Evolutionary conservation across 108 stramenopile species (phyloP).

Genomic region (Aureococcus anophagefferens): DNA sequence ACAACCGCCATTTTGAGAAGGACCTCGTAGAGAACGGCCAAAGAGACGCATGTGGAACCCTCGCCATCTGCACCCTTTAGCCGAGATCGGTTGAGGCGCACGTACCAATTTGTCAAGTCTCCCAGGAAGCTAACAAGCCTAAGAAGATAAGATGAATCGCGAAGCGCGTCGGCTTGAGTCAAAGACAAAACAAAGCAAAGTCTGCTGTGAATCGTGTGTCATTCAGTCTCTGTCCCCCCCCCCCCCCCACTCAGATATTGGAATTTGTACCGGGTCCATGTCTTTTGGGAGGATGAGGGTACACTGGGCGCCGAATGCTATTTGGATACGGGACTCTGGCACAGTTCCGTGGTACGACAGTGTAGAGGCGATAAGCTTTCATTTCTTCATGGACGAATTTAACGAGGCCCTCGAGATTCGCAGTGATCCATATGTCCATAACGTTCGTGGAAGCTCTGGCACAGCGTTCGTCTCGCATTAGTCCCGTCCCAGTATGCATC

Average conservation of each 20-base stretch:
- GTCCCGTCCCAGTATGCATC: slow-evolving; percentile 8
- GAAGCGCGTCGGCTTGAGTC: too few relatives aligned
- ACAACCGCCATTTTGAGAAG: slow-evolving; percentile 78
- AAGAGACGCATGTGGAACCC: slow-evolving; percentile 63
- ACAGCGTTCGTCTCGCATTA: slow-evolving; percentile 21
- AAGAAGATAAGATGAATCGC: too few relatives aligned
- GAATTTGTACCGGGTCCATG: too few relatives aligned
- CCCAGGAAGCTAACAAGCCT: slow-evolving; percentile 79
- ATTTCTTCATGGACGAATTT: slow-evolving; percentile 96
- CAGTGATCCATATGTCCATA: slow-evolving; percentile 96
- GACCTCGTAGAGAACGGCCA: slow-evolving; percentile 86
- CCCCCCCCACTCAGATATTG: too few relatives aligned
- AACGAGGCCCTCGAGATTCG: slow-evolving; percentile 86
- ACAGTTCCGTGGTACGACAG: slow-evolving; percentile 79
- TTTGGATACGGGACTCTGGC: too few relatives aligned
- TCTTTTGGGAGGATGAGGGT: too few relatives aligned
- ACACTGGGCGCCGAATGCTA: too few relatives aligned
- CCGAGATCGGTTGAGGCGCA: slow-evolving; percentile 94
- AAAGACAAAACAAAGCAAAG: too few relatives aligned
- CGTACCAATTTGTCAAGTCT: slow-evolving; percentile 98
- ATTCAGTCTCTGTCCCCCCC: too few relatives aligned
- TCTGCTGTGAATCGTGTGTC: too few relatives aligned
- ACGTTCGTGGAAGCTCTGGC: slow-evolving; percentile 72
- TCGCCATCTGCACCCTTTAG: slow-evolving; percentile 87
- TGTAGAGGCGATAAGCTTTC: slow-evolving; percentile 94